These are phyloP conservation scores for Dalbergia oliveri DNA, from an alignment of 306 rosid genomes.

Conservation along the genomic window DNA sequence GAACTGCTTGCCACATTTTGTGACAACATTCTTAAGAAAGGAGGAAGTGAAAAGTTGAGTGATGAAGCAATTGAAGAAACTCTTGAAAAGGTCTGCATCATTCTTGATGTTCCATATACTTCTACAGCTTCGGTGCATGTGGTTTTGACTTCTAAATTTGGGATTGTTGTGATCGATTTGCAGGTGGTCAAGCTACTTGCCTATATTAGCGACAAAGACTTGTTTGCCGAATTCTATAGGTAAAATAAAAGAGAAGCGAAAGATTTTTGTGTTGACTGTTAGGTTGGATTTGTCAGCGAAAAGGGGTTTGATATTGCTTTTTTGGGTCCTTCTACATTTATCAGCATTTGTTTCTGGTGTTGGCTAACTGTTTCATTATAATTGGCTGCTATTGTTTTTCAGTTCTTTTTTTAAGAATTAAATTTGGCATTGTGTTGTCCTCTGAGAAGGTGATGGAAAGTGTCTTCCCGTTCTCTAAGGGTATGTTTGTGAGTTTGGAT, in stretches of 20 bases:
- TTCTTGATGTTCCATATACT: slow-evolving; percentile 35
- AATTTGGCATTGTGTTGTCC: not conserved
- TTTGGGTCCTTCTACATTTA: slow-evolving; percentile 21
- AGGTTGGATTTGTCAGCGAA: slow-evolving; percentile 23
- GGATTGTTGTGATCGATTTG: slow-evolving; percentile 20
- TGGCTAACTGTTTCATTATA: slow-evolving; percentile 12
- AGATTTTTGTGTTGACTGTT: not conserved
- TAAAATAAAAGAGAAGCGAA: slow-evolving; percentile 28
- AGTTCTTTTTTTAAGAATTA: slow-evolving; percentile 21
- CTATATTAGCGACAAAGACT: slow-evolving; percentile 90
- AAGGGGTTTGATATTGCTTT: slow-evolving; percentile 2
- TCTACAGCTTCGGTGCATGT: not conserved
- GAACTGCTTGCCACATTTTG: slow-evolving; percentile 94
- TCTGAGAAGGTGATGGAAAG: not conserved
- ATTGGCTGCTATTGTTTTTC: slow-evolving; percentile 5
- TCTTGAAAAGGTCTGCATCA: slow-evolving; percentile 77
- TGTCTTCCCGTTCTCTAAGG: no score
- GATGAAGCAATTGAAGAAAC: slow-evolving; percentile 97
- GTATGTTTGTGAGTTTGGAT: no score
- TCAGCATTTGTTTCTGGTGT: slow-evolving; percentile 4
- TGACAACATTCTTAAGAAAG: slow-evolving; percentile 96
- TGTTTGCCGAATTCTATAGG: slow-evolving; percentile 90
- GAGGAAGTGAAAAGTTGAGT: slow-evolving; percentile 95
- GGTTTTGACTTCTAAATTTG: slow-evolving; percentile 29
- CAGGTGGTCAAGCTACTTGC: slow-evolving; percentile 95